Conservation (phyloP, 2,329 filamentous ascomycete genomes). For the Exophiala sp. region DNA sequence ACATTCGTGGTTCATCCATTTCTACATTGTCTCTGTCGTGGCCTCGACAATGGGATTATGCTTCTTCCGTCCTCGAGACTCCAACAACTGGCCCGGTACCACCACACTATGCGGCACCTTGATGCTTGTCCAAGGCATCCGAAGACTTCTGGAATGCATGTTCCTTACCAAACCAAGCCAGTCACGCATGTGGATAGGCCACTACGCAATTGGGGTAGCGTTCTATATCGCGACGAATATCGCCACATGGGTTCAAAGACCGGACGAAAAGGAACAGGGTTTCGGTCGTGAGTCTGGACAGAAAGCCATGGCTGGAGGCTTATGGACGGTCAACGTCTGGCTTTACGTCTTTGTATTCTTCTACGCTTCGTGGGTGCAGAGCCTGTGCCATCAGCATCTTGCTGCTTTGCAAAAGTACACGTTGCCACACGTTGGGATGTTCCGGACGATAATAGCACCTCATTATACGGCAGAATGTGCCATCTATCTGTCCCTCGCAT, state of each 20-base stretch:
- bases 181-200: slow-evolving; percentile 78
- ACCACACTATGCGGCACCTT: slow-evolving; percentile 60
- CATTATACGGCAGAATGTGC: slow-evolving; percentile 89
- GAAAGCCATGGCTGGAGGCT: background rate
- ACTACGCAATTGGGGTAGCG: slow-evolving; percentile 73
- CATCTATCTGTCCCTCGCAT: slow-evolving; percentile 74
- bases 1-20: slow-evolving; percentile 85
- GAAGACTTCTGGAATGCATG: slow-evolving; percentile 74
- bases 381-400: slow-evolving; percentile 68
- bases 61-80: slow-evolving; percentile 45
- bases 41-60: slow-evolving; percentile 70
- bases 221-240: slow-evolving; percentile 75
- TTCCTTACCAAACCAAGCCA: slow-evolving; percentile 58
- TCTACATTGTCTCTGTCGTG: slow-evolving; percentile 70
- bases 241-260: slow-evolving; percentile 73
- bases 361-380: slow-evolving; percentile 68
- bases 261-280: slow-evolving; percentile 18
- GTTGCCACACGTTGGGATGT: slow-evolving; percentile 69
- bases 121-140: slow-evolving; percentile 69
- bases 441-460: slow-evolving; percentile 71
- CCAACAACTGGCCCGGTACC: slow-evolving; percentile 41
- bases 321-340: slow-evolving; percentile 5
- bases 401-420: slow-evolving; percentile 75
- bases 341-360: slow-evolving; percentile 54
- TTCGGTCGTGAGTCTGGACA: background rate